Conservation (phyloP, 2,329 filamentous ascomycete genomes). For the Verticillium isaacii region DNA sequence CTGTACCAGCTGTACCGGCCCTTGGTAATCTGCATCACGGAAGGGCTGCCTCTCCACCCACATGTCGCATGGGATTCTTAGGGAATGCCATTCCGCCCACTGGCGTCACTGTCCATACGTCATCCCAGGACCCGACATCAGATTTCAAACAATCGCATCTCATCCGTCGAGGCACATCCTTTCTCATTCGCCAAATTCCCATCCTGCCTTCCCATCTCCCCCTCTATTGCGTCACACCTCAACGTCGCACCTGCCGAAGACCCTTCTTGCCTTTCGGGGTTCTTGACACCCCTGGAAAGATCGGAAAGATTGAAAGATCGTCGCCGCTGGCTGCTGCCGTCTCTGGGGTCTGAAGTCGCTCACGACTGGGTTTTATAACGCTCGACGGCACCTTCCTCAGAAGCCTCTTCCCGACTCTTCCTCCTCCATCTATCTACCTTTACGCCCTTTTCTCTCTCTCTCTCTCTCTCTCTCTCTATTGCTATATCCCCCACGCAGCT, state of each 20-base stretch:
- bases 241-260: not conserved
- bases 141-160: not conserved
- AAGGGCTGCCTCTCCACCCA: too few species aligned
- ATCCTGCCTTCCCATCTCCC: not conserved
- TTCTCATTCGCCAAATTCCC: not conserved
- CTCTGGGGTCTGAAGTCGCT: too few species aligned
- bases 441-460: too few species aligned
- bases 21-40: not conserved
- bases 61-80: not conserved
- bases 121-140: not conserved
- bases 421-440: too few species aligned
- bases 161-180: not conserved
- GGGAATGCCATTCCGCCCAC: not conserved
- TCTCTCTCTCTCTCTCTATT: too few species aligned
- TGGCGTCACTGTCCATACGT: not conserved
- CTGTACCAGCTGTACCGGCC: not conserved
- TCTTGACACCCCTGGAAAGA: not conserved
- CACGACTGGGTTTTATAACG: too few species aligned
- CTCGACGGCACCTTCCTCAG: too few species aligned
- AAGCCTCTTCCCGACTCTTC: too few species aligned
- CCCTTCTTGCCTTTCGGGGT: not conserved
- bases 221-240: not conserved
- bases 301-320: too few species aligned
- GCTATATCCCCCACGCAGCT: not conserved
- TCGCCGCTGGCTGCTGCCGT: too few species aligned